Evolutionary conservation across 1,139 yeast species (phyloP), one percentile per base, ranked within the genome.

Genomic region (Meyerozyma sp.): DNA sequence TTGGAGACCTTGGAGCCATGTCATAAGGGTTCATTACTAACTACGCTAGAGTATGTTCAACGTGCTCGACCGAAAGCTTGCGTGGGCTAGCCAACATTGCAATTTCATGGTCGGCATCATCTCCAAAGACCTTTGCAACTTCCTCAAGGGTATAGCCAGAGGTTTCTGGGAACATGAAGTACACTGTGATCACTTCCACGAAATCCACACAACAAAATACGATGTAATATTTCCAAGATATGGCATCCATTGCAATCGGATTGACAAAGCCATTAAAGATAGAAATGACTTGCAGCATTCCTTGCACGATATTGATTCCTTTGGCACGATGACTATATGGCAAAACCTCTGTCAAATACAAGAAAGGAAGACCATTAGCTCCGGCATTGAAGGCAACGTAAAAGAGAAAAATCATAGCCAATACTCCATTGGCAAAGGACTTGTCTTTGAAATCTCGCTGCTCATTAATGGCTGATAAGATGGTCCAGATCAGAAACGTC

Each of bases 331-430:
- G 49, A 5, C 50, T 44, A 41, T 44, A 47, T 1, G 52, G 49
- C 43, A 49, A 40, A 16, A 44, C 27, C 34, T 49, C 52, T 6
- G 52, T 49, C 26, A 43, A 23, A 44, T 44, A 49, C 39, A 47
- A 40, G 41, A 38, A 47, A 1, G 52, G 52, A 38, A 49, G 45
- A 4, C 52, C 52, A 36, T 46, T 49, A 30, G 46, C 34, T 10
- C 50, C 50, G n/a, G 47, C 35, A 27, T 47, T 42, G 43, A 47
- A 49, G 28, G 40, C 43, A 6, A 47, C 28, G 38, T 49, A 49
- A 58, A 63, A 74, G 39, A 73, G 55, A 61, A 69, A 72, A 42
- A 70, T 72, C 65, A 72, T 64, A 16, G 76, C 76, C 47, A 73
- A 63, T 11, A 73, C 71, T 26, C 72, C 73, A 43, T 65, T 70